Evolutionary conservation across 2,329 filamentous ascomycete genomes (phyloP), one percentile per base, ranked within the genome.

Genomic region (Fusarium sublunatum): DNA sequence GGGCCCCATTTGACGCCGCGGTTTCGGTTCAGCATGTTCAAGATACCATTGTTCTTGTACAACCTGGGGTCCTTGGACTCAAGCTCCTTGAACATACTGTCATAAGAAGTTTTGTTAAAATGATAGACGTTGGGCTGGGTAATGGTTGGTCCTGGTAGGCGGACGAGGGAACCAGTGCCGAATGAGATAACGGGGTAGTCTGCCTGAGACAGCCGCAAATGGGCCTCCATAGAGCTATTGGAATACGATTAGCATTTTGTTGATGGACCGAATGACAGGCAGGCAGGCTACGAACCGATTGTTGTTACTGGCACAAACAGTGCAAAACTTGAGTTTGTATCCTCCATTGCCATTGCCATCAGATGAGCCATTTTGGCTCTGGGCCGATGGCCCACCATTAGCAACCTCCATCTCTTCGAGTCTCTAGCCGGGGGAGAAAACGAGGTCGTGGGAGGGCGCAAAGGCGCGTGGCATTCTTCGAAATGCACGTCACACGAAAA

Each of bases 251-350:
- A 19, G 19, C 29, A 53, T 38, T 53, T 62, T 50, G 53, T 48
- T 19, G 36, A 25, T 19, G 13, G 12, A 29, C 7, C 35, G 7
- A 28, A 22, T 10, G 12, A 9, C 31, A 39, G 40, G 24, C 13
- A 46, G 19, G 40, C n/a, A n/a, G 34, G 51, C 19, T 44, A 72
- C 83, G 64, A 82, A 96, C 87, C 95, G 88, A 74, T 99, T 99
- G 77, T 99, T 93, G 72, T 99, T 99, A 72, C 93, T 97, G 7
- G 95, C 95, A 78, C 95, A 99, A n/a, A 99, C 94, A 3, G 95
- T 98, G 82, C 93, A 97, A 78, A 98, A 97, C 74, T 91, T 96
- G 61, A 99, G 85, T 78, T 95, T 97, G 83, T 89, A 97, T 48
- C 83, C 86, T n/a, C 80, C 81, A 25, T 82, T 81, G 39, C 84